These are phyloP conservation scores for Arthrobotrys musiformis DNA, from an alignment of 2,329 filamentous ascomycete genomes.

Conservation along the genomic window DNA sequence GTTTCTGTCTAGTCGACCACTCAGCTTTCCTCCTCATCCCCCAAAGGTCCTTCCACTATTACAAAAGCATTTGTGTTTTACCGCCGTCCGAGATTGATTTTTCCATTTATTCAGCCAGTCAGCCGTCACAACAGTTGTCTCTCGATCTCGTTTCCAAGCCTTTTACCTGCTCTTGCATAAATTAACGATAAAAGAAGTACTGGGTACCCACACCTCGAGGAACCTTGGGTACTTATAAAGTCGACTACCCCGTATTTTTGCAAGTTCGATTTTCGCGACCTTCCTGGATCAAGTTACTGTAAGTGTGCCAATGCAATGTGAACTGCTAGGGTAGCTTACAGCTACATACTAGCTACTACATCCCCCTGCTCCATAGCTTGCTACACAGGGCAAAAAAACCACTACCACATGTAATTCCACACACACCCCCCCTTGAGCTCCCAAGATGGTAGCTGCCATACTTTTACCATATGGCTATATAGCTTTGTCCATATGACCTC, in stretches of 20 bases:
- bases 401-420: conserved; percentile 26
- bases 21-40: too few species aligned
- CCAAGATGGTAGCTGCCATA: not conserved
- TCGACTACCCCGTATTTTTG: conserved; percentile 17
- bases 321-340: conserved; percentile 11
- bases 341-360: not conserved
- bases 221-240: not conserved
- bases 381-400: not conserved
- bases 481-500: conserved; percentile 20
- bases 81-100: too few species aligned
- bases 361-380: not conserved
- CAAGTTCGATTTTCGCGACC: not conserved
- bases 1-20: conserved; percentile 41
- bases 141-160: too few species aligned
- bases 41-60: too few species aligned
- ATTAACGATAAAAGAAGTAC: too few species aligned
- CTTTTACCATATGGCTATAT: conserved; percentile 30
- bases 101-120: too few species aligned
- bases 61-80: too few species aligned
- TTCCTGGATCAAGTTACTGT: conserved; percentile 18
- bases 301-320: conserved; percentile 32
- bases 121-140: too few species aligned
- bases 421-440: conserved; percentile 10
- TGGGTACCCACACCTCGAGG: too few species aligned
- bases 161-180: too few species aligned